Base-by-base conservation (phyloP, 2,329 filamentous ascomycete genomes). In the Arthrobotrys iridis region DNA sequence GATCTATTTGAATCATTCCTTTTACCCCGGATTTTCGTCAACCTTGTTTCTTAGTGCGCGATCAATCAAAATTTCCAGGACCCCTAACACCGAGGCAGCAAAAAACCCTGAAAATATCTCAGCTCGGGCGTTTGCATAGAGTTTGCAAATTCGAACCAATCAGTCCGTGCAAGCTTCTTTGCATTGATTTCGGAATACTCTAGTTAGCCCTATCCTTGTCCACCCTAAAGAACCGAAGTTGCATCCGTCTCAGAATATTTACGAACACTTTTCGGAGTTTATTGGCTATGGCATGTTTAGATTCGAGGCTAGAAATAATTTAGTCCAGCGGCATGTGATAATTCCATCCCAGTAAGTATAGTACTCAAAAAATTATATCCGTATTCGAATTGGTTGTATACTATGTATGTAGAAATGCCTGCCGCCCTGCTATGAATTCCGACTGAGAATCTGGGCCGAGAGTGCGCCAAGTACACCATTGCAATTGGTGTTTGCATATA, bases 11-110 rank as follows among this genome's bases (percentile, higher is more conserved):
- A 41, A 58, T 41, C 41, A 48, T 26, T 33, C 58, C 30, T 50
- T 58, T 22, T 59, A 59, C 59, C 59, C 59, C 59, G 18, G 59
- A 63, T 63, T 63, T 63, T 63, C 43, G 41, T 48, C 15, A 63
- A 45, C 20, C 41, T 24, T 50, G 28, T 18, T 22, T 24, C 37
- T 59, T 37, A 48, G 41, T 40, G 41, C 22, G 33, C 10, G 26
- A 20, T 33, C 26, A 52, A 20, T 52, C 4, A 11, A 28, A n/a
- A 0, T 50, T 4, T 26, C 5, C 37, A 26, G 20, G 24, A 3
- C 24, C 45, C 45, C 26, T 48, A 48, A 48, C 1, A 48, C 15
- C 45, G 15, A 8, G 15, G 45, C 22, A 20, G 45, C 22, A 20
- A 3, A 35, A 28, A 24, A 35, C 46, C 46, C 46, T 52, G 46